Percentiles rank a stretch among this genome's conserved stretches.
Conservation (phyloP, 2,329 filamentous ascomycete species). For the Capronia epimyces region DNA sequence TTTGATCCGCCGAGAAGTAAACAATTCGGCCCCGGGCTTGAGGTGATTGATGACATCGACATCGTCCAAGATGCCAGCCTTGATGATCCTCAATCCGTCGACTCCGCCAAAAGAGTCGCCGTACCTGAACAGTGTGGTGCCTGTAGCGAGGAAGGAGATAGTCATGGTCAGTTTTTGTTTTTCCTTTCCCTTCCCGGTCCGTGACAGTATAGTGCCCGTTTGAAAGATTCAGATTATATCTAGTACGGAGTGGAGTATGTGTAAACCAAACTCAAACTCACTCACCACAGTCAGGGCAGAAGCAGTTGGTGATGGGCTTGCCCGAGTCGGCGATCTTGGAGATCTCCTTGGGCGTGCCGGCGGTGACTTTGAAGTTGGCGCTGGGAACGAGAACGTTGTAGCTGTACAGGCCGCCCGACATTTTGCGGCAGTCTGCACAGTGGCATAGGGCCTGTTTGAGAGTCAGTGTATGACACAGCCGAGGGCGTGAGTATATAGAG, state of each 20-base stretch:
- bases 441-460: conserved; percentile 35
- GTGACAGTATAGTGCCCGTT: no score
- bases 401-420: conserved; percentile 33
- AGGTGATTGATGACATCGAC: conserved; percentile 28
- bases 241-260: no score
- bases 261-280: no score
- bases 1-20: conserved; percentile 21
- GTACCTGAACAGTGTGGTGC: conserved; percentile 30
- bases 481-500: background rate
- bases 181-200: no score
- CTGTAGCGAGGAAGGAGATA: background rate
- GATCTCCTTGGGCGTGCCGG: conserved; percentile 35
- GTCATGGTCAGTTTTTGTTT: background rate
- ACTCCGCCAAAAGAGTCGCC: conserved; percentile 28
- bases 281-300: conserved; percentile 37
- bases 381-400: conserved; percentile 34
- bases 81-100: conserved; percentile 32
- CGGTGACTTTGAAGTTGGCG: conserved; percentile 30
- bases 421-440: conserved; percentile 39
- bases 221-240: no score
- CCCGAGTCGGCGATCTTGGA: conserved; percentile 36
- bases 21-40: conserved; percentile 34
- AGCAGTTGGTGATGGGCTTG: conserved; percentile 35
- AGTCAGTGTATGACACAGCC: background rate
- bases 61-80: conserved; percentile 37